Percentiles rank a stretch among this genome's conserved stretches.
phyloP scores from a whole-genome alignment of 768 basidiomycete species.

The Kwoniella heveanensis region DNA sequence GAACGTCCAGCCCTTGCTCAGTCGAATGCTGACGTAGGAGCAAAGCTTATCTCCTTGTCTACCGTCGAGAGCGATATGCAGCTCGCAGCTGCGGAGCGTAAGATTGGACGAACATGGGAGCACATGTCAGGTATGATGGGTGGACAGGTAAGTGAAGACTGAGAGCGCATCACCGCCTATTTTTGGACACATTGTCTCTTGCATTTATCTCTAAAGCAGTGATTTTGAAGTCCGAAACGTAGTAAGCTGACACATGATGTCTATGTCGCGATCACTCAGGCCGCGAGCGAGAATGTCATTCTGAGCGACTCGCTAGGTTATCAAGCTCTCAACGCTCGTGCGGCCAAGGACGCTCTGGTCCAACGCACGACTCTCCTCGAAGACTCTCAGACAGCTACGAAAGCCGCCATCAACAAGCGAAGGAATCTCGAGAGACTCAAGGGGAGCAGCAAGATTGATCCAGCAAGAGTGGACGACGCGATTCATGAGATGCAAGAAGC shows the following conservation, averaged over 20 bases:
- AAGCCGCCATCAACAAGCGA: slow-evolving; percentile 88
- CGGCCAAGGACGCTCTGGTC: slow-evolving; percentile 81
- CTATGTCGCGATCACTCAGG: slow-evolving; percentile 49
- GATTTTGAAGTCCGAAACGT: no score
- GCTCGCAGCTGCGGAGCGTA: slow-evolving; percentile 77
- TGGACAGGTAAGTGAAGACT: slow-evolving; percentile 63
- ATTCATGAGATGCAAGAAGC: slow-evolving; percentile 63
- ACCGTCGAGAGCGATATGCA: slow-evolving; percentile 85
- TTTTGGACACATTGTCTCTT: no score
- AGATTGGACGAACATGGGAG: slow-evolving; percentile 80
- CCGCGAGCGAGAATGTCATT: slow-evolving; percentile 91
- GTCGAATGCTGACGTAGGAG: slow-evolving; percentile 87
- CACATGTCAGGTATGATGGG: slow-evolving; percentile 83
- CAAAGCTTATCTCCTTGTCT: slow-evolving; percentile 82
- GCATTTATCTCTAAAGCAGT: no score
- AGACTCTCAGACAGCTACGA: slow-evolving; percentile 91
- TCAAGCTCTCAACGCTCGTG: slow-evolving; percentile 93
- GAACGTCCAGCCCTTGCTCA: slow-evolving; percentile 75
- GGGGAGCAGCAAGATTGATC: slow-evolving; percentile 63
- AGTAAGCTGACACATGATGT: background rate
- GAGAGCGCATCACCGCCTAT: no score
- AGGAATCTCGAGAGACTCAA: slow-evolving; percentile 69
- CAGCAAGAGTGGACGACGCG: slow-evolving; percentile 61
- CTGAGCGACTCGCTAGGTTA: slow-evolving; percentile 95
- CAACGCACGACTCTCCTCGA: slow-evolving; percentile 89